A percentile compares a stretch with the other conserved stretches of the same genome.
Evolutionary conservation across 495 filamentous ascomycete genomes (phyloP).

Genomic region (Amorphotheca resinae): DNA sequence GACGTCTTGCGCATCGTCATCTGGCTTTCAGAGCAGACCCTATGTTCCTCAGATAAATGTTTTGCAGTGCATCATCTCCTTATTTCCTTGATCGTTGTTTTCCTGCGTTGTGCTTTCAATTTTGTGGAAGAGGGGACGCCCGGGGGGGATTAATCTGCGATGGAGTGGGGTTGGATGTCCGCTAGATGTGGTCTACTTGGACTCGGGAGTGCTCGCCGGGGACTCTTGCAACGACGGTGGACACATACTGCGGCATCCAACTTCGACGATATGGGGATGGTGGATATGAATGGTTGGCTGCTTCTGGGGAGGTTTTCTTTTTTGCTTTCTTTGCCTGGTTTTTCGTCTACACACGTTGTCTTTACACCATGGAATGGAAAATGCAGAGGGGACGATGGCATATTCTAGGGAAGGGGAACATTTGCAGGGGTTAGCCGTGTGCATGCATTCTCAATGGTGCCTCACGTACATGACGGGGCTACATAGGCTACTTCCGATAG

Average conservation of each 20-base stretch:
- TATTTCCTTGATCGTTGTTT: constrained; percentile 13
- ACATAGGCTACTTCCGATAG: not conserved
- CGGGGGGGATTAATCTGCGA: constrained; percentile 13
- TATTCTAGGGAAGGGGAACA: not conserved
- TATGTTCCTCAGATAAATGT: constrained; percentile 19
- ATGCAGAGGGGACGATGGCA: not conserved
- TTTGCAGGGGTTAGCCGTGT: too few relatives aligned
- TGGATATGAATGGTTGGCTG: constrained; percentile 3
- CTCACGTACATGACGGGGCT: not conserved
- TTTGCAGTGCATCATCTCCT: constrained; percentile 14
- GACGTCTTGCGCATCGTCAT: constrained; percentile 6
- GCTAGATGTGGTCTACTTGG: not conserved
- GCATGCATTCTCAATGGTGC: not conserved
- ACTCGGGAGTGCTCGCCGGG: constrained; percentile 8
- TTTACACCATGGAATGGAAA: constrained; percentile 1
- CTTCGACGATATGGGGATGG: not conserved
- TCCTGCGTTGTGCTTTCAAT: constrained; percentile 10
- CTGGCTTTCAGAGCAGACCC: constrained; percentile 16
- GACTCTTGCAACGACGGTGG: not conserved
- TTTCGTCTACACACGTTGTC: constrained; percentile 3
- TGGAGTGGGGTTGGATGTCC: constrained; percentile 1
- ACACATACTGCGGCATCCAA: not conserved
- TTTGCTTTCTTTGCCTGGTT: constrained; percentile 8
- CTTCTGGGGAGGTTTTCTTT: constrained; percentile 18
- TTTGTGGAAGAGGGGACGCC: constrained; percentile 13